Evolutionary conservation across 805 yeast species (phyloP), one percentile per base, ranked within the genome.

Genomic region (Pichia sporocuriosa): DNA sequence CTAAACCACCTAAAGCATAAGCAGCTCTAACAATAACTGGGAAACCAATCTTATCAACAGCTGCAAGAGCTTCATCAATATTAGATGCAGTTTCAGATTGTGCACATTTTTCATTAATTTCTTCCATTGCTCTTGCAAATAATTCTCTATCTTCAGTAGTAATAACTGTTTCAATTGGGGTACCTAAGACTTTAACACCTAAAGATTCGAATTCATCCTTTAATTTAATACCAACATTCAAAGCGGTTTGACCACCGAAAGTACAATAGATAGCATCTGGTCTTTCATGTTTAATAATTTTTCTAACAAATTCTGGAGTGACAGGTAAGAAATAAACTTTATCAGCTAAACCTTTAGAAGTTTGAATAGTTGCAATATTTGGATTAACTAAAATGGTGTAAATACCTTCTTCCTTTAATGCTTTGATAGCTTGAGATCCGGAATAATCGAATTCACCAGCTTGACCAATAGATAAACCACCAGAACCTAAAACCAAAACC

Each of bases 391-490:
- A 75, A 53, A 93, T 82, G 43, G 97, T 89, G 73, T 90, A 87
- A 51, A 90, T 93, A 48, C 96, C 96, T 68, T 89, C 97, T 70
- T 93, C 97, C 66, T 87, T 90, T 68, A 93, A 74, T 35, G 98
- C 98, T 68, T 93, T 93, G 68, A 93, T 93, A 45, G 98, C 98
- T 69, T 93, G 98, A 42, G 96, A 87, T 59, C 98, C 98, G 35
- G 97, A 88, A 69, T 93, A 93, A 65, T 93, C 98, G 59, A 93
- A 93, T 69, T 93, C 98, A 67, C 98, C 98, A 50, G 98, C 98
- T 72, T 93, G 98, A 52, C 98, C 98, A 62, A 93, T 93, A 43
- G 96, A 85, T 57, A 93, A 73, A 63, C 98, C 98, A 72, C 98
- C 98, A 39, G 97, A 89, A 57, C 98, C 98, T 57, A 93, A 76